Conservation (phyloP, 176 grass and related monocot genomes). For the Tillandsia fasciculata region DNA sequence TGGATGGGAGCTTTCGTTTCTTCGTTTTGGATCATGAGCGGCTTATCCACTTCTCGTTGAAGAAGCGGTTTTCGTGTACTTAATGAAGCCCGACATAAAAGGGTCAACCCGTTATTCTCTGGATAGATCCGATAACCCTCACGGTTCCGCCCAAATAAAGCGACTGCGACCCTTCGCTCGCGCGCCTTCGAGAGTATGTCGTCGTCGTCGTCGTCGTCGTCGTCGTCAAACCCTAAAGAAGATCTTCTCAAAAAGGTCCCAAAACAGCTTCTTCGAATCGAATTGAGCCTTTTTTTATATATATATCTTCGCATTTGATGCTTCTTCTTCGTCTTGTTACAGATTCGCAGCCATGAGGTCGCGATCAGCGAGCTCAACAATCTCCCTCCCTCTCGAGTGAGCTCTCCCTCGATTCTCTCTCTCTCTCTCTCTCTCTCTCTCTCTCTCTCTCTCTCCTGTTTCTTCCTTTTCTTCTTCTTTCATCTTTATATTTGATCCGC, state of each 20-base stretch:
- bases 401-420: background rate
- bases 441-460: background rate
- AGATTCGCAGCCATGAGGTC: slow-evolving; percentile 46
- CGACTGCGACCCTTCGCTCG: background rate
- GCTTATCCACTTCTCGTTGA: background rate
- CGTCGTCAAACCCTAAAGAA: background rate
- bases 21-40: slow-evolving; percentile 18
- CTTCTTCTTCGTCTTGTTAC: background rate
- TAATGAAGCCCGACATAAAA: no score
- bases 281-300: background rate
- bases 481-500: background rate
- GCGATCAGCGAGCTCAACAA: slow-evolving; percentile 44
- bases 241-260: slow-evolving; percentile 25
- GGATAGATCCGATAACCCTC: background rate
- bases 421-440: background rate
- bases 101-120: background rate
- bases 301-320: slow-evolving; percentile 6
- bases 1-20: background rate
- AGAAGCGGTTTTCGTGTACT: background rate
- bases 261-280: background rate
- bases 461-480: background rate
- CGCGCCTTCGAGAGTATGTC: background rate
- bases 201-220: no score
- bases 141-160: background rate
- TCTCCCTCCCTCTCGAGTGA: slow-evolving; percentile 40